These are phyloP conservation scores for Luffa aegyptiaca DNA, from an alignment of 306 rosid species.

Conservation along the genomic window DNA sequence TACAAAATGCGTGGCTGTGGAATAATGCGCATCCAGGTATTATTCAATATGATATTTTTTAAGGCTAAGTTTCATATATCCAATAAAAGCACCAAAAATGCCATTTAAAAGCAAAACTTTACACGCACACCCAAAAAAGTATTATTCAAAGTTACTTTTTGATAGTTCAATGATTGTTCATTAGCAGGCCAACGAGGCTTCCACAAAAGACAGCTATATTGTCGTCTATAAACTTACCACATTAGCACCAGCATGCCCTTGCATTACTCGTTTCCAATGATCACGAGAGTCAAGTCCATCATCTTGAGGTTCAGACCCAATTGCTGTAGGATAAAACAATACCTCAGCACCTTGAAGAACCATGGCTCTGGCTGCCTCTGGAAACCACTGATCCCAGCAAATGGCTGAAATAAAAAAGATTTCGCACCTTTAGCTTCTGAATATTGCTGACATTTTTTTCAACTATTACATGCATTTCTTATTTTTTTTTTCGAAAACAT, in stretches of 20 bases:
- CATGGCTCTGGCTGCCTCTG: slow-evolving; percentile 93
- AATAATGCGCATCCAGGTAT: background rate
- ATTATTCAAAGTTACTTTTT: background rate
- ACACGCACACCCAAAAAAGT: background rate
- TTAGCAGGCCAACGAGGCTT: background rate
- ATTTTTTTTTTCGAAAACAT: background rate
- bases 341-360: slow-evolving; percentile 97
- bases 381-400: slow-evolving; percentile 99
- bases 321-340: slow-evolving; percentile 91
- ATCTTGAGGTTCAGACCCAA: slow-evolving; percentile 96
- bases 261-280: slow-evolving; percentile 95
- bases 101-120: background rate
- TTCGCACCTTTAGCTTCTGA: slow-evolving; percentile 1
- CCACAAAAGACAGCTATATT: background rate
- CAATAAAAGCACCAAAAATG: background rate
- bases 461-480: background rate
- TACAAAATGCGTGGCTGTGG: background rate
- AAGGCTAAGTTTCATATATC: background rate
- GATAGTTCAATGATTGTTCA: background rate
- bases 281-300: slow-evolving; percentile 70
- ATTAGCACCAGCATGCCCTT: slow-evolving; percentile 97
- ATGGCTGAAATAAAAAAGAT: slow-evolving; percentile 47
- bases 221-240: slow-evolving; percentile 34
- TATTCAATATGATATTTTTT: background rate
- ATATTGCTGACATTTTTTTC: background rate